These are phyloP conservation scores for Leccinum fibrillosum DNA, from an alignment of 768 basidiomycete species.

Conservation along the genomic window DNA sequence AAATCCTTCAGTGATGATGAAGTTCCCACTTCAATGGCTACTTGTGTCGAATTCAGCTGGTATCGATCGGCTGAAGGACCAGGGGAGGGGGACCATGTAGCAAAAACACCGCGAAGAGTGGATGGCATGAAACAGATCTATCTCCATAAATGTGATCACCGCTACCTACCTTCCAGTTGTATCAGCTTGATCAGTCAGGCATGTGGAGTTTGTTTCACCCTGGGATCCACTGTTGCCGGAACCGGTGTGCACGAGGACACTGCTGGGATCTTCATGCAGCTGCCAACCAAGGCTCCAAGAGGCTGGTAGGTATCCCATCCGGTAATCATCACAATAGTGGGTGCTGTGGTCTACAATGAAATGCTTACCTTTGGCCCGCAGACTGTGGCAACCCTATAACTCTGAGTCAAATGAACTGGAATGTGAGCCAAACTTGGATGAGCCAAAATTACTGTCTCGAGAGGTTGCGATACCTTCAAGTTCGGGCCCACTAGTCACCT, in stretches of 20 bases:
- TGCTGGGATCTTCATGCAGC: not conserved
- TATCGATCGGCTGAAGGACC: not conserved
- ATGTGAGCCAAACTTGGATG: not conserved
- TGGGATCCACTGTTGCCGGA: not conserved
- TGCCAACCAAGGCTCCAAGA: not conserved
- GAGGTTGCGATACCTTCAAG: not conserved
- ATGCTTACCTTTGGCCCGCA: not conserved
- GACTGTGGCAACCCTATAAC: not conserved
- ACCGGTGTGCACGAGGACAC: not conserved
- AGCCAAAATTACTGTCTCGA: not conserved
- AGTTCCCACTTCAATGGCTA: not conserved
- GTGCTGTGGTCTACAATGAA: not conserved
- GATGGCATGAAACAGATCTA: not conserved
- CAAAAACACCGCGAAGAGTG: not conserved
- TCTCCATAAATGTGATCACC: not conserved
- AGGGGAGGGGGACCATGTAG: not conserved
- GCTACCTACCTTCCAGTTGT: not conserved
- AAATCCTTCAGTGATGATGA: not conserved
- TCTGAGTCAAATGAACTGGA: not conserved
- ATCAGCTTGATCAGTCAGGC: not conserved
- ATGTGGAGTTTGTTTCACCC: not conserved
- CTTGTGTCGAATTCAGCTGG: not conserved
- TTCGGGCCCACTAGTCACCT: not conserved
- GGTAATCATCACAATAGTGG: not conserved
- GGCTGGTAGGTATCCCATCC: not conserved